Evolutionary conservation across 1,284 basidiomycete genomes (phyloP), one percentile per base, ranked within the genome.

Genomic region (Sporisorium reilianum): DNA sequence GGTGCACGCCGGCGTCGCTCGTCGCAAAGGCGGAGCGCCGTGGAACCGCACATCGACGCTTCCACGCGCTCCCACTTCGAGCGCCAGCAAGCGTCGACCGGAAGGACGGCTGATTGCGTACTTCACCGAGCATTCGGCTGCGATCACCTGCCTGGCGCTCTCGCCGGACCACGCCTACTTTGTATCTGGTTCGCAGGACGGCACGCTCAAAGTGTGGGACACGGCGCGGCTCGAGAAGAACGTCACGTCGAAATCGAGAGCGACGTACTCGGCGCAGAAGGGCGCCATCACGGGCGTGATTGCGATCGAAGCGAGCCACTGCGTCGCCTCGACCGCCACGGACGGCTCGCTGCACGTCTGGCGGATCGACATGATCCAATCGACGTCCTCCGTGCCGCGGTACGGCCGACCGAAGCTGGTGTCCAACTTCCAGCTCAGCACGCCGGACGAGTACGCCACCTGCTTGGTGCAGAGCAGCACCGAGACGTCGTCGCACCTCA

Each of bases 161-260:
- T 92, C 96, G 1, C 94, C 95, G 0, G 97, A 99, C 82, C 94
- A 97, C 73, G 86, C 91, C 73, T 99, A 97, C 87, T 98, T 99
- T 79, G 91, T 94, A 1, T 92, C 95, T 0, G 89, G 91, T 0
- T 95, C 94, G 1, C 90, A 92, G 72, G 94, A 97, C 81, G 90
- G 91, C 73, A 91, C 90, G 0, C 89, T 95, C 68, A 92, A 93
- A 81, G 88, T 93, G 7, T 94, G 92, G 93, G 93, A 94, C 80
- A 89, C 91, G 0, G 89, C 91, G 7, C 88, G 91, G 10, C 85
- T 94, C 38, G 93, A 93, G 79, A 89, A 92, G 68, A 93, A 91
- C 77, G 91, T 89, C 1, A 87, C 88, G 7, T 85, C 85, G 44
- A 81, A 80, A 36, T 86, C 86, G 14, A 60, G 86, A 26, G 84